phyloP scores from a whole-genome alignment of 306 rosid genomes.

The Quercus parvula region DNA sequence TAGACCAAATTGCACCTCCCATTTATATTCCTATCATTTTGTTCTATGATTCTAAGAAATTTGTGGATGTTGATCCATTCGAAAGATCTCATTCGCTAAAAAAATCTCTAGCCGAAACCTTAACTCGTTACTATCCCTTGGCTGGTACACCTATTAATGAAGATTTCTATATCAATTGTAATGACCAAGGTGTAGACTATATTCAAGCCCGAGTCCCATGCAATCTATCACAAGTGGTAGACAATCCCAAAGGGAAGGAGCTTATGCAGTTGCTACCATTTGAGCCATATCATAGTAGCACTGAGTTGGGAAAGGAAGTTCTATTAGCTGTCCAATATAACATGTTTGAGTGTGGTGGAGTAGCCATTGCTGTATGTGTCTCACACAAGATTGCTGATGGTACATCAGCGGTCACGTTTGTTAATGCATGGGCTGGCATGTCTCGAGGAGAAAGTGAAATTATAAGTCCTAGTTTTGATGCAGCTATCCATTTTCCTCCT shows the following conservation, averaged over 20 bases:
- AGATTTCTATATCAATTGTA: constrained; percentile 14
- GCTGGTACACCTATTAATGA: constrained; percentile 18
- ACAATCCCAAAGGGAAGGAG: background rate
- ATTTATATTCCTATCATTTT: constrained; percentile 14
- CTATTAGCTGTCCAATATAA: constrained; percentile 3
- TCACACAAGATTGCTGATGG: constrained; percentile 26
- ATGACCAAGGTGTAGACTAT: constrained; percentile 16
- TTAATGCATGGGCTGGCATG: constrained; percentile 11
- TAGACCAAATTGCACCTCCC: constrained; percentile 28
- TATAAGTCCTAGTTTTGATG: background rate
- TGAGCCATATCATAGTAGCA: background rate
- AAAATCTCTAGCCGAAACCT: constrained; percentile 12
- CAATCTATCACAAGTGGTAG: background rate
- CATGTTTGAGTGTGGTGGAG: constrained; percentile 16
- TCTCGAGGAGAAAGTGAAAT: background rate
- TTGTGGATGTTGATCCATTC: no score
- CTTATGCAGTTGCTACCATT: constrained; percentile 10
- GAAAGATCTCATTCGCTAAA: background rate
- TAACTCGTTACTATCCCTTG: constrained; percentile 25
- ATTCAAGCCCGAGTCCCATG: background rate
- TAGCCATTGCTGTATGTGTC: constrained; percentile 19
- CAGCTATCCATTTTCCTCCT: background rate
- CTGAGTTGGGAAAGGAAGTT: background rate
- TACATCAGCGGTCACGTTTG: background rate
- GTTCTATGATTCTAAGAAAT: background rate